Conservation (phyloP, 148 eudicot species). For the Vaccinium darrowii region DNA sequence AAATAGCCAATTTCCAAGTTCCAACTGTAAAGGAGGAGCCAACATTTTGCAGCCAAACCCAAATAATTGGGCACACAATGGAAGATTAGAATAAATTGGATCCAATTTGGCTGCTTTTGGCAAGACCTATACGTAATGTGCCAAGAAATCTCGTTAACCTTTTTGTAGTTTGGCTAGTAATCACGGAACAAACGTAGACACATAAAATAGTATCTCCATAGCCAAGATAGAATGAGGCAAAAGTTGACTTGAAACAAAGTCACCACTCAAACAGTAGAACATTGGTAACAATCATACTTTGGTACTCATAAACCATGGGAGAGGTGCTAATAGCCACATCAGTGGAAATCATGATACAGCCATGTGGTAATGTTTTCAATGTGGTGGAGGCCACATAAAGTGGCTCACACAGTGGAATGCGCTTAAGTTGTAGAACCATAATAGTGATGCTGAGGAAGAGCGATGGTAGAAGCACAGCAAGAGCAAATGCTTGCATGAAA, state of each 20-base stretch:
- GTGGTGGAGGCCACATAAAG: neutral
- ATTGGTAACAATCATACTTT: neutral
- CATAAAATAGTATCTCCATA: neutral
- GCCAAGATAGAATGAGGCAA: neutral
- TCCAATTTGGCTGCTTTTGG: slow-evolving; percentile 1
- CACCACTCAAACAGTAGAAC: neutral
- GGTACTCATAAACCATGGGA: neutral
- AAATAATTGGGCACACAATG: neutral
- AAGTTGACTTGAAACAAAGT: neutral
- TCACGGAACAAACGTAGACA: neutral
- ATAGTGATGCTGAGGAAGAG: neutral
- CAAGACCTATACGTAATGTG: neutral
- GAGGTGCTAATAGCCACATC: neutral
- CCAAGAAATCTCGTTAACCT: neutral
- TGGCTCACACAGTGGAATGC: neutral
- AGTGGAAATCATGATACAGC: neutral
- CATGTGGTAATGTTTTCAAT: neutral
- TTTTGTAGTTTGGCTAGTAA: neutral
- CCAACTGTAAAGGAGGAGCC: neutral
- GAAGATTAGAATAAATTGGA: neutral
- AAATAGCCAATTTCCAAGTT: neutral
- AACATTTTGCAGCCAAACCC: neutral
- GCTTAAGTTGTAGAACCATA: neutral
- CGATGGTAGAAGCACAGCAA: neutral
- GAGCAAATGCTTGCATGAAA: neutral